Conservation (phyloP, 2,329 filamentous ascomycete species). For the Penicillium brasilianum region DNA sequence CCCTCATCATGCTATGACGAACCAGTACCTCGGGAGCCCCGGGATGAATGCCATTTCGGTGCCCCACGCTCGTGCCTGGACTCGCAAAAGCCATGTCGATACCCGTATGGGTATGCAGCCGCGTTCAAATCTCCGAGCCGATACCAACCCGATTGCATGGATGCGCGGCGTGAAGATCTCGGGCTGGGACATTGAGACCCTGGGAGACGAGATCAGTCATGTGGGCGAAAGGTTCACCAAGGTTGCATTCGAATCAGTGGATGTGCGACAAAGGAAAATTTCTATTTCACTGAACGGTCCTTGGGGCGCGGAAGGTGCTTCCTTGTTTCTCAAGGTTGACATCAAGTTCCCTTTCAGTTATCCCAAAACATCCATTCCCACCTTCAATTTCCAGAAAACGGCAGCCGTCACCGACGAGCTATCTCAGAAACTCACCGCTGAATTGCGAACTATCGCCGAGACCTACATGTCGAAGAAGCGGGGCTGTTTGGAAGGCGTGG, state of each 20-base stretch:
- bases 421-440: slow-evolving; percentile 54
- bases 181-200: slow-evolving; percentile 57
- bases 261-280: slow-evolving; percentile 59
- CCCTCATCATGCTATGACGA: slow-evolving; percentile 26
- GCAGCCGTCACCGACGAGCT: slow-evolving; percentile 59
- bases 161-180: slow-evolving; percentile 69
- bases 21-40: slow-evolving; percentile 38
- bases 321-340: slow-evolving; percentile 61
- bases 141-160: slow-evolving; percentile 66
- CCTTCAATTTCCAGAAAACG: slow-evolving; percentile 62
- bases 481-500: slow-evolving; percentile 65
- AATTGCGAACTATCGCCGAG: slow-evolving; percentile 61
- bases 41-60: slow-evolving; percentile 56
- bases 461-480: slow-evolving; percentile 58
- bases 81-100: slow-evolving; percentile 54
- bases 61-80: slow-evolving; percentile 57
- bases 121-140: slow-evolving; percentile 52
- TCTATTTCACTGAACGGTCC: slow-evolving; percentile 65
- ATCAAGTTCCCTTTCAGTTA: slow-evolving; percentile 65
- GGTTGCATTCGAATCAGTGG: slow-evolving; percentile 63
- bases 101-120: slow-evolving; percentile 55
- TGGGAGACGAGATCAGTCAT: slow-evolving; percentile 66
- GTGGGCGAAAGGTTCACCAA: slow-evolving; percentile 66
- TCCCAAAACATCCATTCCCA: slow-evolving; percentile 56
- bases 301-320: slow-evolving; percentile 59